phyloP scores from a whole-genome alignment of 495 filamentous ascomycete genomes.

The Xylaria sp. region DNA sequence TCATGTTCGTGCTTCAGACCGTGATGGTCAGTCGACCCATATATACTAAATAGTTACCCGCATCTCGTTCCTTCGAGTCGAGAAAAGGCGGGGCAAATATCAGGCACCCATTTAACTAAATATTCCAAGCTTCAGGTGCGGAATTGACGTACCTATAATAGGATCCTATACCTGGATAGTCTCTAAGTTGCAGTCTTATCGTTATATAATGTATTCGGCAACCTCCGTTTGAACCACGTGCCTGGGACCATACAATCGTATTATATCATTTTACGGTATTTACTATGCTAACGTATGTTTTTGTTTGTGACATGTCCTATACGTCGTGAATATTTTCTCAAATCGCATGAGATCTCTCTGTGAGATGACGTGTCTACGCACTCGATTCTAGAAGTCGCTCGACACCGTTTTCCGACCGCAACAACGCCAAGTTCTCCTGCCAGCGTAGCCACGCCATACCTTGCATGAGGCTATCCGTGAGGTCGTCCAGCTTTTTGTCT shows the following conservation, averaged over 20 bases:
- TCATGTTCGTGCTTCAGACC: too few relatives aligned
- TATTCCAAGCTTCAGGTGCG: not conserved
- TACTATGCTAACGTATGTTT: not conserved
- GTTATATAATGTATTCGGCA: not conserved
- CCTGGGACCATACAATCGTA: not conserved
- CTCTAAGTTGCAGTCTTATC: not conserved
- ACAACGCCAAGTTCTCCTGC: constrained; percentile 68
- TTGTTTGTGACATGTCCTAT: not conserved
- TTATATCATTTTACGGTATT: not conserved
- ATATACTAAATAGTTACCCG: too few relatives aligned
- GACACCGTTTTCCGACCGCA: constrained; percentile 46
- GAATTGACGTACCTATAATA: not conserved
- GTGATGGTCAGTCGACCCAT: too few relatives aligned
- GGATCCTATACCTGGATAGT: not conserved
- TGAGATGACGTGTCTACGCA: not conserved
- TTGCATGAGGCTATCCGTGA: constrained; percentile 89
- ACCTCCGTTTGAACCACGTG: not conserved
- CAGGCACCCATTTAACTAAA: not conserved
- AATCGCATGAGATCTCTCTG: not conserved
- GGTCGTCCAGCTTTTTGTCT: constrained; percentile 80
- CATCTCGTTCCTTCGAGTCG: too few relatives aligned
- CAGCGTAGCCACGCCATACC: constrained; percentile 86
- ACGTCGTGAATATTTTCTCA: not conserved
- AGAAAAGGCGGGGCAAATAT: not conserved
- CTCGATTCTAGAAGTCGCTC: constrained; percentile 29